Evolutionary conservation across 305 asterid genomes (phyloP).

Genomic region (Euphrasia arctica): DNA sequence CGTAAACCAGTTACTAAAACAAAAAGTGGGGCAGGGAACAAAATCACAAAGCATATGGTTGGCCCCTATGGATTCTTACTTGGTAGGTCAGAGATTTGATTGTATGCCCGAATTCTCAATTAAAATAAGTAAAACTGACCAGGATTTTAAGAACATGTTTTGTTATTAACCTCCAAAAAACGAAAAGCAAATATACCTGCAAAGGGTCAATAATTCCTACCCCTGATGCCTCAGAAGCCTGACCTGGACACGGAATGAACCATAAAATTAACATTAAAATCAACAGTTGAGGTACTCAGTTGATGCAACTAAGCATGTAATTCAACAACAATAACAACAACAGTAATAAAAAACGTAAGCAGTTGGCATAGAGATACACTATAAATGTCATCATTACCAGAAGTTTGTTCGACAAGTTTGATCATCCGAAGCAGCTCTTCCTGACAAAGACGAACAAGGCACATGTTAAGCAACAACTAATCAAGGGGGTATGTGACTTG

Average conservation of each 20-base stretch:
- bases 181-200: slow-evolving; percentile 31
- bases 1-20: too few relatives aligned
- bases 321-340: not conserved
- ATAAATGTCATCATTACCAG: slow-evolving; percentile 46
- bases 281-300: slow-evolving; percentile 11
- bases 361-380: not conserved
- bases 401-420: slow-evolving; percentile 64
- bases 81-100: too few relatives aligned
- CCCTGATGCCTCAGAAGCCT: slow-evolving; percentile 42
- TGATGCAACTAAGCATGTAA: not conserved
- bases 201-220: slow-evolving; percentile 40
- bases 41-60: too few relatives aligned
- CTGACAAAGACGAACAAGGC: slow-evolving; percentile 39
- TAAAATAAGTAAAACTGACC: too few relatives aligned
- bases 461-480: slow-evolving; percentile 29
- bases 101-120: too few relatives aligned
- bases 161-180: not conserved
- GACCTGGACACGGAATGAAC: slow-evolving; percentile 38
- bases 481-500: not conserved
- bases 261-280: not conserved
- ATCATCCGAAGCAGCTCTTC: slow-evolving; percentile 73
- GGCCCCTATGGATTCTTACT: not conserved
- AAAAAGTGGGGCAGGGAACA: too few relatives aligned
- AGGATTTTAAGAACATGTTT: not conserved
- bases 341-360: not conserved